Percentiles rank a stretch among this genome's conserved stretches.
Evolutionary conservation across 2,329 filamentous ascomycete species (phyloP).

Genomic region (Aspergillus sp.): DNA sequence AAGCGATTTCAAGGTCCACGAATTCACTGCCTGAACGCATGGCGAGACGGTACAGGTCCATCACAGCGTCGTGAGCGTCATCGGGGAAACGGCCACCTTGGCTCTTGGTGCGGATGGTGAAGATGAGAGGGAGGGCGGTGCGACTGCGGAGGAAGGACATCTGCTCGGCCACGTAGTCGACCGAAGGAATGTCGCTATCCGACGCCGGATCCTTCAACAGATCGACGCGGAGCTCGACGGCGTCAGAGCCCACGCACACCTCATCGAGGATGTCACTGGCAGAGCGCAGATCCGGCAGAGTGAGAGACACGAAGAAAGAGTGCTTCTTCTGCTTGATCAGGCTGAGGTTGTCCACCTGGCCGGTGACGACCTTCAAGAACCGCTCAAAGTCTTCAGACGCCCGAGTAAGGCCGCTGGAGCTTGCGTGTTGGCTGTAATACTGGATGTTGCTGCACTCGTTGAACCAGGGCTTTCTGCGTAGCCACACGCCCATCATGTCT

Average conservation of each 20-base stretch:
- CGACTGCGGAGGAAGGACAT: constrained; percentile 72
- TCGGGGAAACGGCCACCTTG: constrained; percentile 91
- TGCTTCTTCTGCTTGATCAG: constrained; percentile 63
- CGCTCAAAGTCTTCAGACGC: constrained; percentile 68
- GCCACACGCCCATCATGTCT: constrained; percentile 87
- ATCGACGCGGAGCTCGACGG: constrained; percentile 91
- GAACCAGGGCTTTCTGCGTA: constrained; percentile 85
- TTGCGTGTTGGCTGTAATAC: constrained; percentile 75
- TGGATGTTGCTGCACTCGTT: constrained; percentile 90
- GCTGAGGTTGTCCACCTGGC: constrained; percentile 54
- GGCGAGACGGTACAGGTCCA: constrained; percentile 73
- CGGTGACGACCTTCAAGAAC: constrained; percentile 69
- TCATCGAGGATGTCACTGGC: constrained; percentile 64
- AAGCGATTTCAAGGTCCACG: constrained; percentile 86
- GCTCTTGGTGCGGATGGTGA: constrained; percentile 79
- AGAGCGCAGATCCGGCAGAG: constrained; percentile 68
- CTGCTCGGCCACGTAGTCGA: constrained; percentile 78
- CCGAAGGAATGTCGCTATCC: constrained; percentile 55
- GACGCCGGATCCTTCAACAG: constrained; percentile 71
- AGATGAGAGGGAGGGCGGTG: constrained; percentile 78
- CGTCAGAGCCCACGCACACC: constrained; percentile 81
- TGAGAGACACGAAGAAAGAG: constrained; percentile 92
- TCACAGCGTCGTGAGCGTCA: constrained; percentile 64
- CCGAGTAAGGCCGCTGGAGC: constrained; percentile 48
- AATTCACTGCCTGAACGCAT: constrained; percentile 86